A percentile compares a stretch with the other conserved stretches of the same genome.
phyloP scores from a whole-genome alignment of 768 basidiomycete species.

The Infundibulicybe gibba region DNA sequence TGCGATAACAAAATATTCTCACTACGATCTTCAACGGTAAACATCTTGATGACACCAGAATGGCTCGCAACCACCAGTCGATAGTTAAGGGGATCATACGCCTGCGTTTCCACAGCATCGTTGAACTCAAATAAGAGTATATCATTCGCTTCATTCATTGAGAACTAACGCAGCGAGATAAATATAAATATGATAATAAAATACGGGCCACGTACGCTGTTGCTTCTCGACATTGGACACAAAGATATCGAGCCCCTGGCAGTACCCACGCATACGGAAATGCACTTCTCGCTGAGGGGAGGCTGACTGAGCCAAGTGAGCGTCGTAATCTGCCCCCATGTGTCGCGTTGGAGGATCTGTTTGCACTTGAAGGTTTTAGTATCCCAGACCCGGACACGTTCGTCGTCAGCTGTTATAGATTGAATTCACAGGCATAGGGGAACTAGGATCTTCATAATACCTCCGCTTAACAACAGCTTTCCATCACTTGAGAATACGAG shows the following conservation, averaged over 20 bases:
- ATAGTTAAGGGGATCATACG: slow-evolving; percentile 2
- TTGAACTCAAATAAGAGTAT: not conserved
- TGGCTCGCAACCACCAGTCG: slow-evolving; percentile 1
- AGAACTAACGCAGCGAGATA: slow-evolving; percentile 1
- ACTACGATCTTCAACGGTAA: slow-evolving; percentile 1
- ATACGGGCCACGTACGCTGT: slow-evolving; percentile 1
- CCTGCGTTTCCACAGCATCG: slow-evolving; percentile 2
- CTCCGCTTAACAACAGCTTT: slow-evolving; percentile 4
- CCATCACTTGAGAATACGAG: slow-evolving; percentile 6
- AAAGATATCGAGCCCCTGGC: slow-evolving; percentile 1
- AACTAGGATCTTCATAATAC: not conserved
- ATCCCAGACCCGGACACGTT: slow-evolving; percentile 3
- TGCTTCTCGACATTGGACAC: no score
- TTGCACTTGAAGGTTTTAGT: not conserved
- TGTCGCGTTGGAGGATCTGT: slow-evolving; percentile 2
- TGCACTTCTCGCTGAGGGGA: not conserved
- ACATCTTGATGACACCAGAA: slow-evolving; percentile 5
- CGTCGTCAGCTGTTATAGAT: slow-evolving; percentile 6
- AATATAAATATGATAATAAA: not conserved
- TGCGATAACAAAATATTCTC: no score
- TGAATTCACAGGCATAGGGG: not conserved
- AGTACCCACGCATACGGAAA: slow-evolving; percentile 5
- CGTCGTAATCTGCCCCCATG: slow-evolving; percentile 6
- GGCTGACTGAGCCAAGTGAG: slow-evolving; percentile 3
- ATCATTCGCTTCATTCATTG: not conserved